A percentile compares a stretch with the other conserved stretches of the same genome.
These are phyloP conservation scores for Nakazawaea siamensis DNA, from an alignment of 805 yeast genomes.

Conservation along the genomic window DNA sequence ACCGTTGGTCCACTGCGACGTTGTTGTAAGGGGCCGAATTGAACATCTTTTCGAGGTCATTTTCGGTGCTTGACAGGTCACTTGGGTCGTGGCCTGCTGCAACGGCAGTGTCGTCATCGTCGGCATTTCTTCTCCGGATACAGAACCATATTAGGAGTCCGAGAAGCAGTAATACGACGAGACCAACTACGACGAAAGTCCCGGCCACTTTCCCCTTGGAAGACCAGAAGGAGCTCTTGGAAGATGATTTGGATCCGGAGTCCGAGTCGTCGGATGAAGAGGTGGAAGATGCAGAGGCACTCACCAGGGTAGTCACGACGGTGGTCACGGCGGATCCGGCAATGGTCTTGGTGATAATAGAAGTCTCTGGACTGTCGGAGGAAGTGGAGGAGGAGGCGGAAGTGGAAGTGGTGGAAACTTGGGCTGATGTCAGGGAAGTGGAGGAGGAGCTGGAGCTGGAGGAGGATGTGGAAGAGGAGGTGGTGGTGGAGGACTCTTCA, in stretches of 20 bases:
- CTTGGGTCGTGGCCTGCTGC: constrained; percentile 6
- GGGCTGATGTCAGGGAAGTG: background rate
- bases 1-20: constrained; percentile 44
- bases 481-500: constrained; percentile 2
- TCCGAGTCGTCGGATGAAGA: constrained; percentile 11
- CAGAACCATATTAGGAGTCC: constrained; percentile 28
- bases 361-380: constrained; percentile 1
- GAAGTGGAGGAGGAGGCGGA: background rate
- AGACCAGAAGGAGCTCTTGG: constrained; percentile 44
- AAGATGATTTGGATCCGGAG: constrained; percentile 6
- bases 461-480: constrained; percentile 10
- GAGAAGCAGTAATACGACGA: constrained; percentile 42
- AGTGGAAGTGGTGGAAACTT: background rate
- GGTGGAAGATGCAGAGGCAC: constrained; percentile 14
- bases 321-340: constrained; percentile 15
- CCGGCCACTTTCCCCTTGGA: constrained; percentile 79
- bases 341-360: constrained; percentile 15
- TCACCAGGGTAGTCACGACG: constrained; percentile 16
- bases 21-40: constrained; percentile 11
- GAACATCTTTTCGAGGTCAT: constrained; percentile 15
- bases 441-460: constrained; percentile 10
- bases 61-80: constrained; percentile 8
- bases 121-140: constrained; percentile 14
- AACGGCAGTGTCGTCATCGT: background rate
- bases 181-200: constrained; percentile 72